These are phyloP conservation scores for Trichophyton verrucosum DNA, from an alignment of 2,329 filamentous ascomycete genomes.

Conservation along the genomic window DNA sequence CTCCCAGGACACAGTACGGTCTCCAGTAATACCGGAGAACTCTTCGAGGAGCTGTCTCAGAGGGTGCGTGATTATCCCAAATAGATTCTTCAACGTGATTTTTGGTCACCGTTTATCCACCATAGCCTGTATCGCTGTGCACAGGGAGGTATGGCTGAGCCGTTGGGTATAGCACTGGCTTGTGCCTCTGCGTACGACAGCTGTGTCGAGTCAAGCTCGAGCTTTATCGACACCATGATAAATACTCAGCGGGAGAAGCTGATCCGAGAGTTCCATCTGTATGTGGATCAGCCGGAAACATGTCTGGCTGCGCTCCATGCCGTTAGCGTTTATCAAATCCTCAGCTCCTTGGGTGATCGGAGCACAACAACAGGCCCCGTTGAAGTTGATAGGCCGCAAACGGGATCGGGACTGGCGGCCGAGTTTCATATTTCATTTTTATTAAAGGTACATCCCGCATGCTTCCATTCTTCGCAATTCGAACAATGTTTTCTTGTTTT, in stretches of 20 bases:
- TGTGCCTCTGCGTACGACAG: background rate
- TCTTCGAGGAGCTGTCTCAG: background rate
- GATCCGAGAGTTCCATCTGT: conserved; percentile 5
- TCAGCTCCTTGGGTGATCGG: background rate
- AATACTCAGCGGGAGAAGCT: conserved; percentile 5
- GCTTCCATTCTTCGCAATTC: background rate
- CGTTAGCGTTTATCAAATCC: conserved; percentile 2
- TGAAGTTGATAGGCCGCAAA: background rate
- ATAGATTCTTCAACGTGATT: conserved; percentile 1
- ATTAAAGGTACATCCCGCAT: conserved; percentile 1
- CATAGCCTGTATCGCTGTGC: conserved; percentile 1
- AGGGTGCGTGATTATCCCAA: background rate
- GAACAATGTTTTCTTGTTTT: too few species aligned
- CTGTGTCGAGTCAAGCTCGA: background rate
- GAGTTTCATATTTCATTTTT: conserved; percentile 4
- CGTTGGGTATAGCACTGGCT: conserved; percentile 1
- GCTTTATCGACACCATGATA: background rate
- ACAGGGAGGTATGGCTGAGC: conserved; percentile 1
- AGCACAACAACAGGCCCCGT: background rate
- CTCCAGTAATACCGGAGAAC: background rate
- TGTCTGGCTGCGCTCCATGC: conserved; percentile 1
- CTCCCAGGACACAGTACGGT: background rate
- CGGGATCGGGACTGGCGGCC: background rate
- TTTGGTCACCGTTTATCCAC: conserved; percentile 3
- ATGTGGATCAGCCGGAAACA: background rate